A percentile compares a stretch with the other conserved stretches of the same genome.
phyloP scores from a whole-genome alignment of 2,329 filamentous ascomycete species.

The Neodidymelliopsis sp. region DNA sequence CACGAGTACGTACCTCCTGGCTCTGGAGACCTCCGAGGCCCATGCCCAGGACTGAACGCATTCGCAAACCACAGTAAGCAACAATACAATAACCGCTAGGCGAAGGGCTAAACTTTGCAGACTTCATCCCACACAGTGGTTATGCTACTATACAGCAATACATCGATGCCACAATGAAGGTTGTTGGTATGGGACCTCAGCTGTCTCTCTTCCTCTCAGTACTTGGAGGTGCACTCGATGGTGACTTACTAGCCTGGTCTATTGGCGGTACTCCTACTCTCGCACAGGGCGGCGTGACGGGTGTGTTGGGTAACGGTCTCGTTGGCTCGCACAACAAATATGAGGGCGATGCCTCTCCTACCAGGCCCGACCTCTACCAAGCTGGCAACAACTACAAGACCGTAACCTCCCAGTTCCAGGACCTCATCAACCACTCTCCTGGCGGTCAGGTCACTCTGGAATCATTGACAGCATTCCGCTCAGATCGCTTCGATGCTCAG shows the following conservation, averaged over 20 bases:
- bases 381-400: conserved; percentile 33
- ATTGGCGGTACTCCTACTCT: conserved; percentile 35
- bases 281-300: conserved; percentile 26
- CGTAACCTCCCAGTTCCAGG: conserved; percentile 30
- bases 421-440: conserved; percentile 30
- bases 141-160: conserved; percentile 32
- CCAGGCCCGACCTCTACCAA: conserved; percentile 31
- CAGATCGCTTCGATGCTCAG: conserved; percentile 29
- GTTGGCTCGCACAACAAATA: conserved; percentile 36
- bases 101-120: conserved; percentile 2
- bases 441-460: conserved; percentile 32
- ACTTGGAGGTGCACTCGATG: conserved; percentile 27
- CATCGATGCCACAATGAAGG: conserved; percentile 27
- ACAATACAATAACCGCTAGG: not conserved
- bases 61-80: conserved; percentile 33
- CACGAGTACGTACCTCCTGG: conserved; percentile 37
- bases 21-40: conserved; percentile 31
- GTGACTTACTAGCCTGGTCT: conserved; percentile 29
- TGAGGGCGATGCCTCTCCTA: conserved; percentile 33
- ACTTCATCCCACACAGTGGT: conserved; percentile 32
- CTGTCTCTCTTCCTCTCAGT: conserved; percentile 28
- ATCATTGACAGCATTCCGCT: conserved; percentile 29
- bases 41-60: conserved; percentile 35
- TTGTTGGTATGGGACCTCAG: conserved; percentile 30
- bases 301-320: conserved; percentile 29